phyloP scores from a whole-genome alignment of 2,329 filamentous ascomycete species.

The Cadophora luteo-olivacea region DNA sequence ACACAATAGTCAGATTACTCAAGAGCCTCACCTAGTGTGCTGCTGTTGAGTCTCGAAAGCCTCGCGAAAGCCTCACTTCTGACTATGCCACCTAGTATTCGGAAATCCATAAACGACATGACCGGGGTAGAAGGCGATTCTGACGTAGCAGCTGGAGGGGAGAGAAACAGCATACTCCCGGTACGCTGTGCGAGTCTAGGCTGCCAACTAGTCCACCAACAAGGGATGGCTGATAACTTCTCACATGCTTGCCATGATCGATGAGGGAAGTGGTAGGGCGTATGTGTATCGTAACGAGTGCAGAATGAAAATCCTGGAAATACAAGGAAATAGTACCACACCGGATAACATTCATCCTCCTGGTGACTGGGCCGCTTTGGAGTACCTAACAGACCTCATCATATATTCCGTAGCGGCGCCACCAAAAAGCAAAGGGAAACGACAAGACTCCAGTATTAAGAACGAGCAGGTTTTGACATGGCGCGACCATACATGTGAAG shows the following conservation, averaged over 20 bases:
- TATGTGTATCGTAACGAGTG: neutral
- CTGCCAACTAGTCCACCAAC: neutral
- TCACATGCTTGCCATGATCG: conserved; percentile 4
- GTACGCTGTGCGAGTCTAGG: neutral
- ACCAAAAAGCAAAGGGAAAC: neutral
- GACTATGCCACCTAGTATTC: neutral
- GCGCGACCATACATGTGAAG: neutral
- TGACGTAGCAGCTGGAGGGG: neutral
- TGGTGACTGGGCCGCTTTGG: neutral
- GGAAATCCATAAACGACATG: neutral
- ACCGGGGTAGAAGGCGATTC: neutral
- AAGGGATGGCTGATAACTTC: neutral
- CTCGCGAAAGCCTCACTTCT: neutral
- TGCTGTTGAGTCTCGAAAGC: neutral
- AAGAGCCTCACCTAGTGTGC: neutral
- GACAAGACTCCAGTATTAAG: neutral
- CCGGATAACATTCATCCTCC: neutral
- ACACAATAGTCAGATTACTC: neutral
- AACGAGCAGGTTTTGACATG: neutral
- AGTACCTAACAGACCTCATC: neutral
- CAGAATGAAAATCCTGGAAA: neutral
- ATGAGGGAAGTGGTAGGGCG: neutral
- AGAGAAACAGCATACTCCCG: neutral
- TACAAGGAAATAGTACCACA: neutral
- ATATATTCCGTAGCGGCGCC: neutral